These are phyloP conservation scores for Monsonia emarginata DNA, from an alignment of 441 rosid genomes.

Conservation along the genomic window DNA sequence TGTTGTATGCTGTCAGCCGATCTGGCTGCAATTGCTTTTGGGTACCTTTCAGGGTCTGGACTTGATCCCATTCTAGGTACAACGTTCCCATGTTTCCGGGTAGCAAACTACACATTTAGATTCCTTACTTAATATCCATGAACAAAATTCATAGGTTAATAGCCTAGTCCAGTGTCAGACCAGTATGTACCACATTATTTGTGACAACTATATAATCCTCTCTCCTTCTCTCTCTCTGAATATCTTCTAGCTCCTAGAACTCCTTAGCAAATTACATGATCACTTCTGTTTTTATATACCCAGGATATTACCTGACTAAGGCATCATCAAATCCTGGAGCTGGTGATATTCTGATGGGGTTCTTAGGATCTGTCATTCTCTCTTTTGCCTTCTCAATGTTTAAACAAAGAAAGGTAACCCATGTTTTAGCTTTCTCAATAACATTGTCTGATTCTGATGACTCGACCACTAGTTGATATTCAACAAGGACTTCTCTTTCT, in stretches of 20 bases:
- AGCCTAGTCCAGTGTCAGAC: too few relatives aligned
- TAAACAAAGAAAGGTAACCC: conserved; percentile 75
- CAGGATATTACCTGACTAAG: conserved; percentile 82
- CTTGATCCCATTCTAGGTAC: conserved; percentile 82
- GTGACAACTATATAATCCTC: too few relatives aligned
- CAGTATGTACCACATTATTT: too few relatives aligned
- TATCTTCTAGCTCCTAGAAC: too few relatives aligned
- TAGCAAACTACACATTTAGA: too few relatives aligned
- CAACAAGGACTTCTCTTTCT: neutral
- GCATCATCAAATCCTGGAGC: conserved; percentile 77
- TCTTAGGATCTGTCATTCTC: conserved; percentile 88
- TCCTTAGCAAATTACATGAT: neutral
- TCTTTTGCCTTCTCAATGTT: conserved; percentile 96
- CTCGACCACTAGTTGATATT: too few relatives aligned
- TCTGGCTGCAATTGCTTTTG: conserved; percentile 70
- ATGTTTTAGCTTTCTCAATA: too few relatives aligned
- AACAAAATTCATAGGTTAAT: too few relatives aligned
- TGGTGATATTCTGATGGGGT: conserved; percentile 91
- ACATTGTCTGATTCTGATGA: neutral
- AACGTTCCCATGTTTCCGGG: neutral
- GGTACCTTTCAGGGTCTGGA: conserved; percentile 68
- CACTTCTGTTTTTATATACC: conserved; percentile 13
- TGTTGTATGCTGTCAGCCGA: conserved; percentile 80
- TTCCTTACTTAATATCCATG: too few relatives aligned
- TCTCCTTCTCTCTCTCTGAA: too few relatives aligned